phyloP scores from a whole-genome alignment of 2,329 filamentous ascomycete species.

The Penicillium aurantiogriseum region DNA sequence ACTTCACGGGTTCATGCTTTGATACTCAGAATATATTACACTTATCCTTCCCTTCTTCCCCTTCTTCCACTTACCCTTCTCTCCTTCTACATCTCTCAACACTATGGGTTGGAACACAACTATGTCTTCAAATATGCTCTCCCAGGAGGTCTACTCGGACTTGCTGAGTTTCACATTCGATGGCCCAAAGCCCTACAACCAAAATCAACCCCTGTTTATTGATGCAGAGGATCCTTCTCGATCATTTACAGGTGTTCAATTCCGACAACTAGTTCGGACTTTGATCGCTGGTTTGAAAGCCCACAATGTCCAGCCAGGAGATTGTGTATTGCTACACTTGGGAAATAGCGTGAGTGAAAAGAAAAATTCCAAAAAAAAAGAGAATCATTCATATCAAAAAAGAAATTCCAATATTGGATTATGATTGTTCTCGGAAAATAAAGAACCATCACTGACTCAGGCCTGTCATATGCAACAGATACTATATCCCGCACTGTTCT shows the following conservation, averaged over 20 bases:
- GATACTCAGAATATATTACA: background rate
- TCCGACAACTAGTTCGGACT: conserved; percentile 36
- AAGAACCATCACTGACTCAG: conserved; percentile 19
- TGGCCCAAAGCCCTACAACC: conserved; percentile 35
- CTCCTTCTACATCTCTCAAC: background rate
- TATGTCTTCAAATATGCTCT: conserved; percentile 13
- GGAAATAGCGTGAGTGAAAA: conserved; percentile 42
- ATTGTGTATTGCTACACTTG: conserved; percentile 45
- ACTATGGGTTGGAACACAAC: background rate
- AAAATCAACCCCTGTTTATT: conserved; percentile 42
- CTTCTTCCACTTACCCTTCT: too few species aligned
- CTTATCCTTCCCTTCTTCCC: too few species aligned
- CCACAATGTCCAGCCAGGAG: conserved; percentile 39
- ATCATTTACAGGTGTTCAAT: conserved; percentile 38
- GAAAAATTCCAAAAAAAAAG: background rate
- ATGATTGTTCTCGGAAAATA: background rate
- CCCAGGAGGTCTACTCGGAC: conserved; percentile 34
- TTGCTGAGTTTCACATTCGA: conserved; percentile 45
- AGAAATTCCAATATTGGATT: background rate
- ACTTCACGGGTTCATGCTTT: background rate
- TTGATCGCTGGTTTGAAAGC: conserved; percentile 44
- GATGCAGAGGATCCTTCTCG: conserved; percentile 42
- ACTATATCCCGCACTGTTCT: conserved; percentile 41
- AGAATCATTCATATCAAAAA: background rate
- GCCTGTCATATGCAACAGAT: conserved; percentile 27